A percentile compares a stretch with the other conserved stretches of the same genome.
phyloP scores from a whole-genome alignment of 192 early-diverging fungal species.

The Coemansia pectinata region DNA sequence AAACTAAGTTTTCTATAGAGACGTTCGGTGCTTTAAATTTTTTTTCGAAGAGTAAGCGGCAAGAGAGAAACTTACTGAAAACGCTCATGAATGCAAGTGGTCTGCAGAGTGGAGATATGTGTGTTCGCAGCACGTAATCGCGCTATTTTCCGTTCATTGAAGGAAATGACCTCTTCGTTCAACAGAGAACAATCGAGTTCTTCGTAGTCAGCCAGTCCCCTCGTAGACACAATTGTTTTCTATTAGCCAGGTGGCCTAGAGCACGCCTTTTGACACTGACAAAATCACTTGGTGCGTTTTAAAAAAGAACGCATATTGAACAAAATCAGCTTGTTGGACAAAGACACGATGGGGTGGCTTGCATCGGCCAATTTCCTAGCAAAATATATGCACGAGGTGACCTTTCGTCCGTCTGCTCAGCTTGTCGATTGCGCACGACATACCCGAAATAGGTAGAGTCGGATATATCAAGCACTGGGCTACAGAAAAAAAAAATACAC shows the following conservation, averaged over 20 bases:
- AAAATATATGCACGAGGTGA: background rate
- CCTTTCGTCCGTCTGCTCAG: background rate
- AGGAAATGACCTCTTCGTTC: background rate
- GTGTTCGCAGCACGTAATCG: background rate
- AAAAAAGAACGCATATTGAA: background rate
- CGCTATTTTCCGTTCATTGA: background rate
- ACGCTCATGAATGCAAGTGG: background rate
- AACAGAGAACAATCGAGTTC: background rate
- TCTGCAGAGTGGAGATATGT: background rate
- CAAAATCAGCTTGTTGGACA: background rate
- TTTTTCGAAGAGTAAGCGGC: background rate
- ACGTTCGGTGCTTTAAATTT: background rate
- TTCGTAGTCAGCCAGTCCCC: background rate
- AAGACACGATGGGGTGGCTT: background rate
- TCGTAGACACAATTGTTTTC: background rate
- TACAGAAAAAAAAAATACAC: background rate
- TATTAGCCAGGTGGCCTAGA: background rate
- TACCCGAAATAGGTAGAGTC: background rate
- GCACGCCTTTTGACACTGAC: background rate
- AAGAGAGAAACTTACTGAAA: background rate
- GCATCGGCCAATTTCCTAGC: slow-evolving; percentile 2
- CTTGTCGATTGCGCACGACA: background rate
- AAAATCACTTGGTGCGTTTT: background rate
- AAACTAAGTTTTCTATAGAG: background rate
- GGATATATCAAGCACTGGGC: background rate